Evolutionary conservation across 1,284 basidiomycete species (phyloP), one percentile per base, ranked within the genome.

Genomic region (Lentinula novae-zelandiae): DNA sequence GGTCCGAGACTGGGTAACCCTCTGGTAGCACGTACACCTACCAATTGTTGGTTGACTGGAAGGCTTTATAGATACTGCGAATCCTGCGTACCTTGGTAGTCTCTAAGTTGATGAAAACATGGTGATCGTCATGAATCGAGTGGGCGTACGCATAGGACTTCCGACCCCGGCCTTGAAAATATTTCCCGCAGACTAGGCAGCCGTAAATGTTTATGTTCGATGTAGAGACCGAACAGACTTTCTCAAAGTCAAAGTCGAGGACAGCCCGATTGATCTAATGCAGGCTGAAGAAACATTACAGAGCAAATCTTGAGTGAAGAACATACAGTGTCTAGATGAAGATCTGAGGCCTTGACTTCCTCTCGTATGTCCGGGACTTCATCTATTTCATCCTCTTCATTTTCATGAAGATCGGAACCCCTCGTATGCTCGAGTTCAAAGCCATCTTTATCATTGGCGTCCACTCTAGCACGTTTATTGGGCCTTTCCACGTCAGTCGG

Each of bases 201-300:
- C 94, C 95, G 70, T 99, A 99, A 64, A 93, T 92, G 74, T 99
- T 97, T 81, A 98, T 95, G 75, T 98, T 97, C 34, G 93, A 93
- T 53, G 95, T 81, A 33, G 93, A 96, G 61, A 99, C 94, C 8
- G 95, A 98, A 80, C 97, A 99, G 34, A 99, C 84, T 80, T 96
- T 95, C 78, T 99, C 97, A 71, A 99, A 99, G 77, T 99, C 97
- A 75, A 99, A 99, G 75, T 99, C 97, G 63, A 99, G 86, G 44
- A 88, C 81, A 60, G 83, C 84, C 61, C 95, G 84, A 70, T 96
- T 94, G 66, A 97, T 91, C 95, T 95, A 68, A 62, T 55, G 66
- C 65, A 54, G 65, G 58, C 56, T 50, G 33, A 51, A 33, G 39
- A 38, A 40, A 40, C 58, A 60, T 48, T 56, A 44, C 42, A 51